phyloP scores from a whole-genome alignment of 352 stramenopile species.

The Phytophthora gonapodyides region DNA sequence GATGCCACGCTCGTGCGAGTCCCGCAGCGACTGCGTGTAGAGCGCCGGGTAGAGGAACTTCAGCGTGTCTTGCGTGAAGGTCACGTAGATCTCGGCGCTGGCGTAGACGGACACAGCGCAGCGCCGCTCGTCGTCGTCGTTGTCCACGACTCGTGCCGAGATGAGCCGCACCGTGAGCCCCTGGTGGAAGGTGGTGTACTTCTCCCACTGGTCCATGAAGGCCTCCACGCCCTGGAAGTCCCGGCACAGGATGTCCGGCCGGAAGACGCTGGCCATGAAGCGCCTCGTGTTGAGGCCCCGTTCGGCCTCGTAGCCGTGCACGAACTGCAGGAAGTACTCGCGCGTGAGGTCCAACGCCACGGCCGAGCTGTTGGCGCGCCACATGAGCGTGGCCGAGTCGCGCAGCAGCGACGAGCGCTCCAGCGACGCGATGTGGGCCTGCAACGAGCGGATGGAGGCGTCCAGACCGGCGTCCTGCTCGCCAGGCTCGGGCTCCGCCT shows the following conservation, averaged over 20 bases:
- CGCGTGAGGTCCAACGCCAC: slow-evolving; percentile 44
- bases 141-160: slow-evolving; percentile 36
- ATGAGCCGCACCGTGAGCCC: slow-evolving; percentile 35
- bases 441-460: slow-evolving; percentile 41
- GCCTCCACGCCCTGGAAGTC: slow-evolving; percentile 52
- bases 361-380: slow-evolving; percentile 46
- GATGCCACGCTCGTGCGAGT: slow-evolving; percentile 23
- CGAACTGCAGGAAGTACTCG: slow-evolving; percentile 56
- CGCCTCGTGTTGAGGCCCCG: slow-evolving; percentile 11
- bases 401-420: slow-evolving; percentile 46
- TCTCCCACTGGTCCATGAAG: slow-evolving; percentile 60
- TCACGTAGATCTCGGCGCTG: slow-evolving; percentile 38
- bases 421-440: slow-evolving; percentile 38
- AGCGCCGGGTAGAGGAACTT: slow-evolving; percentile 54
- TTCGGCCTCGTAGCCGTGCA: slow-evolving; percentile 42
- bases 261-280: slow-evolving; percentile 47
- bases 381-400: slow-evolving; percentile 44
- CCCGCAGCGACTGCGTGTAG: slow-evolving; percentile 33
- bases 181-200: slow-evolving; percentile 60
- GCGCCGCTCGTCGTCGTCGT: slow-evolving; percentile 28
- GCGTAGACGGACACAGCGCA: slow-evolving; percentile 45
- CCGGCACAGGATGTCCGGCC: slow-evolving; percentile 44
- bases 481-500: slow-evolving; percentile 12
- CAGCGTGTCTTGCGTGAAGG: slow-evolving; percentile 51
- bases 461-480: slow-evolving; percentile 34